Evolutionary conservation across 352 stramenopile species (phyloP), one percentile per base, ranked within the genome.

Genomic region (Phytophthora syringae): DNA sequence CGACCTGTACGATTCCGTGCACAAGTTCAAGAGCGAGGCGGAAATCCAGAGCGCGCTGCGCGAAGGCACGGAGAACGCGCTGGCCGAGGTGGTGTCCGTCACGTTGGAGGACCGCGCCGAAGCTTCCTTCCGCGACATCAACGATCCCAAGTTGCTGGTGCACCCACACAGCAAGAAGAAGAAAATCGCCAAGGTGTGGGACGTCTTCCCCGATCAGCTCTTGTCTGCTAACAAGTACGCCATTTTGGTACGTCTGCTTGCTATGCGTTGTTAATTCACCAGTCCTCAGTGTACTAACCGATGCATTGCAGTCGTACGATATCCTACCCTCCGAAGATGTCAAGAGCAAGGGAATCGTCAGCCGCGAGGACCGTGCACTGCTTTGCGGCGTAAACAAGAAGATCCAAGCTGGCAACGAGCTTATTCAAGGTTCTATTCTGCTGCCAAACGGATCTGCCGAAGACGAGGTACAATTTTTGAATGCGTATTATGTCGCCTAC

Each of bases 21-120:
- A 95, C 74, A 92, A 93, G 62, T 95, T 95, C 64, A 93, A 93
- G 64, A 95, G 85, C 60, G 87, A 95, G 50, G 81, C 87, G 27
- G 87, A 95, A 64, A 89, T 95, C 56, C 87, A 95, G 65, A 92
- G 74, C 27, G 85, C 83, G 36, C 67, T 95, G 43, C 85, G 87
- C 30, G 84, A 95, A 76, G 84, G 84, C 50, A 95, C 85, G 10
- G 85, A 95, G 57, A 92, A 81, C 24, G 86, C 86, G 13, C 65
- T 95, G 49, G 85, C 84, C 11, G 84, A 94, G 53, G 84, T 92
- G 21, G 72, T 93, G 42, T 76, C 85, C 32, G 52, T 82, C 20
- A 85, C 85, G 32, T 66, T 95, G 34, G 82, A 94, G 42, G 81
- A 93, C 20, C 85, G 85, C n/a, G 87, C 87, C 22, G 84, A 93